phyloP scores from a whole-genome alignment of 495 filamentous ascomycete species.

The Amphirosellinia nigrospora region DNA sequence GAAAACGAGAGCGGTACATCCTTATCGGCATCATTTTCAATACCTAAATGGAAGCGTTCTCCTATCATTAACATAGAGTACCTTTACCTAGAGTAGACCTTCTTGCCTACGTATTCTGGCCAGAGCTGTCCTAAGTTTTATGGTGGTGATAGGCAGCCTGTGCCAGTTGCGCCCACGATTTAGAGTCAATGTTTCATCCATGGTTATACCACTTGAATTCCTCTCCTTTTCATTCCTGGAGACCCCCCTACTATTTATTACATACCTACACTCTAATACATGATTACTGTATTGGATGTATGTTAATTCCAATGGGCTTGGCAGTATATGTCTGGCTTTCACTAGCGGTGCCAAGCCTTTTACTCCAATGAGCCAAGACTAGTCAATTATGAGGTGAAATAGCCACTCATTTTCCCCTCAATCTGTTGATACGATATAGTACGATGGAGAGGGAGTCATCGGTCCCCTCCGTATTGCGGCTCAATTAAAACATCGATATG shows the following conservation, averaged over 20 bases:
- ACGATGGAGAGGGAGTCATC: constrained; percentile 3
- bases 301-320: not conserved
- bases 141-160: not conserved
- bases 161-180: not conserved
- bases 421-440: not conserved
- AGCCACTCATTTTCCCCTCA: constrained; percentile 10
- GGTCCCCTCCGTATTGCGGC: not conserved
- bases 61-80: not conserved
- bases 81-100: too few species aligned
- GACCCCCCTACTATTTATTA: not conserved
- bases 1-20: not conserved
- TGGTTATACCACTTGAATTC: not conserved
- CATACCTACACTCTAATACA: not conserved
- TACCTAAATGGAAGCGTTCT: not conserved
- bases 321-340: not conserved
- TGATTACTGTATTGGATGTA: not conserved
- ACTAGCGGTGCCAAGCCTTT: not conserved
- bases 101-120: too few species aligned
- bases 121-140: not conserved
- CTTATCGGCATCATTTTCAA: not conserved
- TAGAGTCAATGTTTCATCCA: not conserved
- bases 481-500: not conserved
- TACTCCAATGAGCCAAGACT: constrained; percentile 22
- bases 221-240: not conserved
- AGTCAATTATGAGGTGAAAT: not conserved